Base-by-base conservation (phyloP, 495 filamentous ascomycete genomes). In the Jackrogersella multiformis region DNA sequence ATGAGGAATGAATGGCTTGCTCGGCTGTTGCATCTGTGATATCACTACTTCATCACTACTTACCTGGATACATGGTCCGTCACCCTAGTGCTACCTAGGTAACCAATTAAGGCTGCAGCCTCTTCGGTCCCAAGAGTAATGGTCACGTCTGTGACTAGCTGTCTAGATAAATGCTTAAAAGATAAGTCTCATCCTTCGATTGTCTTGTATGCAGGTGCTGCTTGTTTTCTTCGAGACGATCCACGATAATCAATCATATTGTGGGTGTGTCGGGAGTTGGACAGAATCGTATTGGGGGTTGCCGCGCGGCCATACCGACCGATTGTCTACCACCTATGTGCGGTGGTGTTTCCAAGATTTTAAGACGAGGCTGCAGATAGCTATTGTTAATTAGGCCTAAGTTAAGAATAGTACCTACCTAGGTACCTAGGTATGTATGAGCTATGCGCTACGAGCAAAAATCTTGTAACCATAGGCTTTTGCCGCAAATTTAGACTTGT, bases 221-320 rank as follows among this genome's bases (percentile, higher is more conserved):
- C 38, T 38, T 35, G 48, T 42, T 12, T 28, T 35, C 30, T 41
- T 46, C n/a, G 13, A 58, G 34, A 20, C n/a, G 21, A 66, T 56
- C 38, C 10, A 15, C 21, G 28, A 55, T 13, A 35, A 56, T 42
- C 18, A 23, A 30, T 54, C 63, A 41, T 28, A 21, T 59, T 13
- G 10, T 53, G 38, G 53, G 56, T 59, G 56, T 61, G 55, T 30
- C 15, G 26, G 39, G 35, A 57, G 46, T 35, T 15, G 54, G 38
- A 34, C 16, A 58, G 44, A 58, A 45, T 63, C 26, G 59, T 32
- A 56, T 68, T 64, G 59, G 55, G 61, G 56, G 61, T 52, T 56
- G 51, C 56, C 66, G 66, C 61, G 61, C 66, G 61, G 66, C 56
- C 66, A 61, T 55, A 36, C 56, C 28, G 46, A 13, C 48, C 28